Evolutionary conservation across 106 monocot species (phyloP), one percentile per base, ranked within the genome.

Genomic region (Dendrobium nobile): DNA sequence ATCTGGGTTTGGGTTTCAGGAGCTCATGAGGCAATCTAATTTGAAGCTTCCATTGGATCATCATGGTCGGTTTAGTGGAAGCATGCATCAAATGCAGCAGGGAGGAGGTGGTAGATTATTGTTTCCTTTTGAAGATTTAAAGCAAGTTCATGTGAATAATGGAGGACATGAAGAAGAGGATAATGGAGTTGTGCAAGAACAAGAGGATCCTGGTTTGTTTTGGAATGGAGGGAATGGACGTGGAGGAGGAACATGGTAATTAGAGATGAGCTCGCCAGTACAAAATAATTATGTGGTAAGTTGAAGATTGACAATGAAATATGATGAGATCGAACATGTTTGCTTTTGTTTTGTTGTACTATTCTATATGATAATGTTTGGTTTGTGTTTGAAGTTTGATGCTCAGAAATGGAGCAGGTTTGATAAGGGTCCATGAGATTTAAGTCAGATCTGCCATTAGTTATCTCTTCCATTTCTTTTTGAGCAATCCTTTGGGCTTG

Each of bases 1-100:
- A 28, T 26, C 26, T 26, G 48, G 76, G 45, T 76, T 76, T 41
- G 76, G 48, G 17, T 76, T 76, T 48, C 76, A 76, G 76, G 76
- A 76, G 47, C 45, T 48, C 47, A 48, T 76, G 76, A 76, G 48
- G 22, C 76, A 17, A 4, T 26, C 48, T 10, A 48, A 51, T 20
- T 0, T 26, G 76, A 76, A 76, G 48, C 76, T 76, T 37, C 76
- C 76, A 27, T 76, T 24, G 26, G 22, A 20, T 48, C 18, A 24
- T 47, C 48, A 47, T 13, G 48, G 26, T 76, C 27, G 48, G 17
- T 19, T 27, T 27, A 33, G 37, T 70, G 70, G 33, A 33, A n/a
- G 2, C 33, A 70, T 70, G 37, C 70, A 70, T 27, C 33, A 70
- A 51, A 75, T 44, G 20, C 74, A 75, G 74, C 22, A 75, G 10